Evolutionary conservation across 257 asterid species (phyloP), one percentile per base, ranked within the genome.

Genomic region (Leptodermis oblonga): DNA sequence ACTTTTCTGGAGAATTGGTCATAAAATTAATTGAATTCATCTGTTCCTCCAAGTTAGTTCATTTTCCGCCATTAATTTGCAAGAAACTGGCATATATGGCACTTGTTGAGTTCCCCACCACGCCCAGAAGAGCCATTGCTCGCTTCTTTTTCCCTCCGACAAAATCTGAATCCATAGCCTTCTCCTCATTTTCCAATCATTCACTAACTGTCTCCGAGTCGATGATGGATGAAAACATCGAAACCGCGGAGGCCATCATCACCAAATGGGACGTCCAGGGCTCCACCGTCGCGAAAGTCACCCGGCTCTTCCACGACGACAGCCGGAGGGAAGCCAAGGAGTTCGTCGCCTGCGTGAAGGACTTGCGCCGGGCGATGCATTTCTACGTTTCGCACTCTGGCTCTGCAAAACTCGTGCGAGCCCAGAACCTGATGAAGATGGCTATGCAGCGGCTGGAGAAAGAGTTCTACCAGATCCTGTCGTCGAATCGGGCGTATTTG

Each of bases 371-470:
- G 62, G 86, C 82, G 3, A 88, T 88, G 93, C 87, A 87, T 72
- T 84, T 76, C 77, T 66, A 87, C 71, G 78, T 84, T 26, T 70
- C 73, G 0, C 71, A 82, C 52, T 67, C 88, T 34, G 45, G 66
- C n/a, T 76, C 91, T 48, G 70, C 39, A 37, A 81, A 79, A 53
- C 81, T 89, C 22, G 92, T 78, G 7, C 70, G 49, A 0, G 88
- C 92, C 0, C 86, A 89, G 70, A 85, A 79, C 71, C 48, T 85
- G 69, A 86, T 87, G 96, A 83, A 84, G 36, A 74, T 72, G 17
- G 83, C 92, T 17, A 89, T 89, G 96, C 73, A 64, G 15, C 61
- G 87, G 20, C 86, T 89, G 15, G 90, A 85, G 70, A 81, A 79
- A 12, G 96, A 87, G 56, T 89, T 89, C 75, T 65, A 79, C 63